phyloP scores from a whole-genome alignment of 768 basidiomycete species.

The Pholiota microspora region DNA sequence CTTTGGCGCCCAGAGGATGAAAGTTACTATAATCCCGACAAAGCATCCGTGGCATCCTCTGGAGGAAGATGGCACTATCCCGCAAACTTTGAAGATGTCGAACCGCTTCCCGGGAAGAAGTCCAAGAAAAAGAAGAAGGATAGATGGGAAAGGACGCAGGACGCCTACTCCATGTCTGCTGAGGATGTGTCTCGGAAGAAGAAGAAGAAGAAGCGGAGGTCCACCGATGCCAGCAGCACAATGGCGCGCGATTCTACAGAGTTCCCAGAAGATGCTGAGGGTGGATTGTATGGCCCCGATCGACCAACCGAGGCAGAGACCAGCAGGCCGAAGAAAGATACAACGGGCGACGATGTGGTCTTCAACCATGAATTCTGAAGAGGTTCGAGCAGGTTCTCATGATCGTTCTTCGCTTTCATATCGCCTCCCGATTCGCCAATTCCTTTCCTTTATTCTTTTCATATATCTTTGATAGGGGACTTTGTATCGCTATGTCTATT shows the following conservation, averaged over 20 bases:
- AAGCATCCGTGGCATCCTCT: slow-evolving; percentile 35
- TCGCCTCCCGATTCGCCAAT: neutral
- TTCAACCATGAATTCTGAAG: slow-evolving; percentile 68
- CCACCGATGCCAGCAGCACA: slow-evolving; percentile 36
- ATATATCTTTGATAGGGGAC: slow-evolving; percentile 8
- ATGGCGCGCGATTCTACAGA: slow-evolving; percentile 42
- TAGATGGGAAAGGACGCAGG: slow-evolving; percentile 83
- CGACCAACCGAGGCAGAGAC: slow-evolving; percentile 12
- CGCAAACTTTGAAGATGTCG: slow-evolving; percentile 75
- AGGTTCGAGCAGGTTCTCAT: neutral
- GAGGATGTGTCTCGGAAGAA: slow-evolving; percentile 37
- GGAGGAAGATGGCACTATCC: slow-evolving; percentile 82
- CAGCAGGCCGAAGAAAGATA: slow-evolving; percentile 15
- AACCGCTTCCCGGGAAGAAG: slow-evolving; percentile 36
- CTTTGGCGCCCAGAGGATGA: slow-evolving; percentile 80
- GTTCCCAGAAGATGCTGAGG: slow-evolving; percentile 72
- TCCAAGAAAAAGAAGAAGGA: slow-evolving; percentile 77
- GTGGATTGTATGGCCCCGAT: slow-evolving; percentile 54
- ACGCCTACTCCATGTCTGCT: slow-evolving; percentile 62
- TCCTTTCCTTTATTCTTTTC: neutral
- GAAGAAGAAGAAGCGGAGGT: slow-evolving; percentile 63
- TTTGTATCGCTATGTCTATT: slow-evolving; percentile 13
- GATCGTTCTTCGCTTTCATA: neutral
- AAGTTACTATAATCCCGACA: slow-evolving; percentile 58
- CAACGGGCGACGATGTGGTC: slow-evolving; percentile 44